Evolutionary conservation across 306 rosid genomes (phyloP).

Genomic region (cucumber (Cucumis sativus)): DNA sequence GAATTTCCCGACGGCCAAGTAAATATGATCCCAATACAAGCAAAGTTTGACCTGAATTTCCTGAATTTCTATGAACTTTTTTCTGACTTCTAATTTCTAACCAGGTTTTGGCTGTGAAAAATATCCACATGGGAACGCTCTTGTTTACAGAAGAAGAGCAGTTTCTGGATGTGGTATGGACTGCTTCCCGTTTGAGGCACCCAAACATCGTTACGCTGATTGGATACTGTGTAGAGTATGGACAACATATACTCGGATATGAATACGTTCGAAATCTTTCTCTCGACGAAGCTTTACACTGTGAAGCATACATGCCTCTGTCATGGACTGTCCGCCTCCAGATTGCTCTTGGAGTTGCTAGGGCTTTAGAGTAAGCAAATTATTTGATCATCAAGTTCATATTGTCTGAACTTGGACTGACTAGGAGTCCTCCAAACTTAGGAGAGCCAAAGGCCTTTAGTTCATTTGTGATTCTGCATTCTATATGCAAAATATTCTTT

Average conservation of each 20-base stretch:
- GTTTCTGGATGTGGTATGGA: constrained; percentile 71
- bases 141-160: constrained; percentile 68
- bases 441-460: not conserved
- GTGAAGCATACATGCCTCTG: constrained; percentile 46
- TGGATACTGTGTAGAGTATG: constrained; percentile 80
- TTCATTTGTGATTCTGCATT: not conserved
- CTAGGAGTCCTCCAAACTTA: not conserved
- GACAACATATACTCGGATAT: constrained; percentile 67
- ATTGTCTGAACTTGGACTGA: not conserved
- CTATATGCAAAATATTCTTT: too few relatives aligned
- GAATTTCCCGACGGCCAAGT: constrained; percentile 74
- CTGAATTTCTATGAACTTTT: not conserved
- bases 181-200: constrained; percentile 63
- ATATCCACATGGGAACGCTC: constrained; percentile 43
- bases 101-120: constrained; percentile 72
- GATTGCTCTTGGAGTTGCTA: constrained; percentile 71
- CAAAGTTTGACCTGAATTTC: not conserved
- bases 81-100: not conserved
- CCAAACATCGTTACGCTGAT: constrained; percentile 62
- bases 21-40: not conserved
- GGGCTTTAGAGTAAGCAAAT: constrained; percentile 69
- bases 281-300: constrained; percentile 58
- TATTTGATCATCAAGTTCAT: constrained; percentile 10
- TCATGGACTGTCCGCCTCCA: constrained; percentile 68
- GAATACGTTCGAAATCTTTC: constrained; percentile 57